Conservation (phyloP, 2,329 filamentous ascomycete genomes). For the Fusarium anthophilum region DNA sequence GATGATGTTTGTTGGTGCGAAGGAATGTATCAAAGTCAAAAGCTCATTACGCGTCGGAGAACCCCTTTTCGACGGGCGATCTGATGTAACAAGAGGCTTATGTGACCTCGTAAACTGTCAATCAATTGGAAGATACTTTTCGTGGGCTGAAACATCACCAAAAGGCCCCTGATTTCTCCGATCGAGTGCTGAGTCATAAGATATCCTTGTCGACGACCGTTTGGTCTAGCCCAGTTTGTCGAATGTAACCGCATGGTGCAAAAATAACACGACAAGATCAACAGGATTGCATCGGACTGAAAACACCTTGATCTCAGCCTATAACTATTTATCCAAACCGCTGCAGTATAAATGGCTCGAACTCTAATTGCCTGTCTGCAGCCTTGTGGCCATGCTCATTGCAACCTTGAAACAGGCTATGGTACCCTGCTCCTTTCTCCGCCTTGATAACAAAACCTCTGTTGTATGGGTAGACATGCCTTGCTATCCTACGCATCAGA, state of each 20-base stretch:
- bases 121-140: background rate
- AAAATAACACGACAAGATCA: background rate
- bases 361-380: fast-evolving
- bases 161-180: background rate
- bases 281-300: background rate
- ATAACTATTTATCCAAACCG: background rate
- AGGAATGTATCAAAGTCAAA: background rate
- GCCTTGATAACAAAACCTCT: background rate
- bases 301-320: background rate
- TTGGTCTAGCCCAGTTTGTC: background rate
- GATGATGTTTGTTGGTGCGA: background rate
- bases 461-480: too few relatives aligned
- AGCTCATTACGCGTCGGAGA: too few relatives aligned
- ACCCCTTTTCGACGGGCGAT: background rate
- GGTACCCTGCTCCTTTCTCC: background rate
- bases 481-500: background rate
- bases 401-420: background rate
- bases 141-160: background rate
- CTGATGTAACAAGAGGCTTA: background rate
- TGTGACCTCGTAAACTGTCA: background rate
- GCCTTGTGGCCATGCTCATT: background rate
- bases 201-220: background rate
- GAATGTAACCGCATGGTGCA: background rate
- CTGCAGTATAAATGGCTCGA: fast-evolving
- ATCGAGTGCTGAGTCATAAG: background rate